A percentile compares a stretch with the other conserved stretches of the same genome.
phyloP scores from a whole-genome alignment of 108 stramenopile species.

The Phaeodactylum tricornutum region DNA sequence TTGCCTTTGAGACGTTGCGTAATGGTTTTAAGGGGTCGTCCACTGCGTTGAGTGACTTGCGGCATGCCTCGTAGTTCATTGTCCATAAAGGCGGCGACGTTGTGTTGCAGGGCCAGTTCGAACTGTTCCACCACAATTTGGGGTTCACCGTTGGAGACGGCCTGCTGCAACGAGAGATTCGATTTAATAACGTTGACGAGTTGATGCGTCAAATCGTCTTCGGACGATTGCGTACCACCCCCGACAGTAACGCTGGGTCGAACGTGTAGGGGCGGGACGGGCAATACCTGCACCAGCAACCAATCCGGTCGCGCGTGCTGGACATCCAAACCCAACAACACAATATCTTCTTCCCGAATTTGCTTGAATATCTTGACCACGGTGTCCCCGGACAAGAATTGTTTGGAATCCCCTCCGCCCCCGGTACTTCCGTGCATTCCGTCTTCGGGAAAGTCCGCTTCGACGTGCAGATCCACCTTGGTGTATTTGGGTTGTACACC shows the following conservation, averaged over 20 bases:
- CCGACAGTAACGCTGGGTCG: constrained; percentile 85
- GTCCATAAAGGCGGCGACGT: constrained; percentile 88
- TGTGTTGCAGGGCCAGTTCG: constrained; percentile 94
- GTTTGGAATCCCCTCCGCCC: constrained; percentile 85
- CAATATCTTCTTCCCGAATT: constrained; percentile 89
- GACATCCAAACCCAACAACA: constrained; percentile 84
- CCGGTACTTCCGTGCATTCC: constrained; percentile 28
- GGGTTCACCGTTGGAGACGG: constrained; percentile 86
- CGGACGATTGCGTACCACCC: constrained; percentile 61
- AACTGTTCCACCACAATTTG: constrained; percentile 90
- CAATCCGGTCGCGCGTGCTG: constrained; percentile 93
- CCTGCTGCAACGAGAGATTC: constrained; percentile 85
- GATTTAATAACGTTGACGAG: constrained; percentile 94
- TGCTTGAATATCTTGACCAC: constrained; percentile 84
- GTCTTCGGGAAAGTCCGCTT: constrained; percentile 77
- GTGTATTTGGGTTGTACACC: constrained; percentile 74
- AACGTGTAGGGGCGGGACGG: constrained; percentile 98
- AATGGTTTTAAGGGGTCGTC: constrained; percentile 96
- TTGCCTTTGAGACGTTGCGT: constrained; percentile 93
- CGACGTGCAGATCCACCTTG: constrained; percentile 77
- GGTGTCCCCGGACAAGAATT: constrained; percentile 78
- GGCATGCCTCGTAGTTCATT: constrained; percentile 88
- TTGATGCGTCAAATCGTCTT: constrained; percentile 98
- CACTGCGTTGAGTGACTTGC: constrained; percentile 89
- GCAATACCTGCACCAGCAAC: constrained; percentile 92